A percentile compares a stretch with the other conserved stretches of the same genome.
phyloP scores from a whole-genome alignment of 495 filamentous ascomycete species.

The Coniosporium apollinis region DNA sequence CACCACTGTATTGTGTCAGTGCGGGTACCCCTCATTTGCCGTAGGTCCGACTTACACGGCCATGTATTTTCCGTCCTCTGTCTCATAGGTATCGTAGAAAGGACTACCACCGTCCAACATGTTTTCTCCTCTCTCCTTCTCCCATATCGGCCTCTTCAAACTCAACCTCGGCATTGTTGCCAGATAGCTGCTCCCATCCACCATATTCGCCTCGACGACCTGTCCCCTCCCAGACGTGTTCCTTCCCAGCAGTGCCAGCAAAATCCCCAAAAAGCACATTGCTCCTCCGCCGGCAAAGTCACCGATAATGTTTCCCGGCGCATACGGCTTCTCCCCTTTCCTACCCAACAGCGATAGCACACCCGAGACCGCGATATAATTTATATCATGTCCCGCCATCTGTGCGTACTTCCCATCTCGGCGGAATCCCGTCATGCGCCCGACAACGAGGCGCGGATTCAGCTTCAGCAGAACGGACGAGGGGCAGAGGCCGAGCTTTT shows the following conservation, averaged over 20 bases:
- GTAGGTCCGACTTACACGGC: conserved; percentile 36
- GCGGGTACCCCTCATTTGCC: conserved; percentile 1
- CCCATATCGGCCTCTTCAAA: conserved; percentile 40
- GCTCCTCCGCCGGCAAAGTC: conserved; percentile 91
- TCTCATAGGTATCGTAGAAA: conserved; percentile 79
- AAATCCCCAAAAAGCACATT: conserved; percentile 48
- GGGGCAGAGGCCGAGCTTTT: conserved; percentile 63
- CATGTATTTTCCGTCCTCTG: conserved; percentile 65
- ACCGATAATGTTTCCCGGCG: conserved; percentile 68
- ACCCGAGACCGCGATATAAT: conserved; percentile 82
- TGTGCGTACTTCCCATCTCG: conserved; percentile 64
- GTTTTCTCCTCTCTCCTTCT: conserved; percentile 51
- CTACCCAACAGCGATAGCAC: conserved; percentile 61
- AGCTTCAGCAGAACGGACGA: conserved; percentile 36
- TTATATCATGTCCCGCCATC: conserved; percentile 98
- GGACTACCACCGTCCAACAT: conserved; percentile 70
- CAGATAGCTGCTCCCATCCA: conserved; percentile 69
- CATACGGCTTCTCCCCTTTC: conserved; percentile 46
- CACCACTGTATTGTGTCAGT: conserved; percentile 30
- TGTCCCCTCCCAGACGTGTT: conserved; percentile 54
- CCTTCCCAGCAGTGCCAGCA: conserved; percentile 41
- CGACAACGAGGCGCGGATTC: conserved; percentile 70
- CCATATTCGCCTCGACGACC: conserved; percentile 92
- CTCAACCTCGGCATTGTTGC: conserved; percentile 56
- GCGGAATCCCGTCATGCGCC: conserved; percentile 75